phyloP scores from a whole-genome alignment of 306 rosid genomes.

The Psophocarpus tetragonolobus region DNA sequence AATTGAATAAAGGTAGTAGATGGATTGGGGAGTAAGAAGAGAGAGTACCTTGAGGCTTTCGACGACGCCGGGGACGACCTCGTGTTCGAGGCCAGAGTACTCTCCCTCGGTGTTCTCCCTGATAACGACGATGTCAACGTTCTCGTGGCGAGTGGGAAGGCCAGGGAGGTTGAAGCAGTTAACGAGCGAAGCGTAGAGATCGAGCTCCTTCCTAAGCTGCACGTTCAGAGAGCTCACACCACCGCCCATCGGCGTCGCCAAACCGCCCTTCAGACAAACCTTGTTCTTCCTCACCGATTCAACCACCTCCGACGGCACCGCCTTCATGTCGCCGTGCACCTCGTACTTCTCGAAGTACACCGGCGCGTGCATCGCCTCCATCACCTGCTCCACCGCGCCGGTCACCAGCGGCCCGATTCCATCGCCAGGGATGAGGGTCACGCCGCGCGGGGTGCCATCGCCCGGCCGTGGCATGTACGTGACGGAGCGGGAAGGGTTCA shows the following conservation, averaged over 20 bases:
- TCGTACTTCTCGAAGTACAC: conserved; percentile 70
- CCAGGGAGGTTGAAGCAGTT: conserved; percentile 81
- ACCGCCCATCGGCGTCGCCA: conserved; percentile 83
- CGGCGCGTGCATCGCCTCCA: conserved; percentile 92
- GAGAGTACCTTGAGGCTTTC: conserved; percentile 81
- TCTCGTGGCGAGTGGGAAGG: conserved; percentile 65
- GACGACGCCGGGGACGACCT: conserved; percentile 92
- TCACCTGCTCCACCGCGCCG: conserved; percentile 79
- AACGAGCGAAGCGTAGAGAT: conserved; percentile 91
- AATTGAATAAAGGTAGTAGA: too few species aligned
- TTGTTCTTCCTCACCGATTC: conserved; percentile 83
- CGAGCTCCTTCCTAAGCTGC: conserved; percentile 81
- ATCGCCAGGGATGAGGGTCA: conserved; percentile 82
- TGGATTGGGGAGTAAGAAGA: too few species aligned
- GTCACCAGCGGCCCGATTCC: conserved; percentile 84
- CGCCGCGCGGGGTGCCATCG: conserved; percentile 67
- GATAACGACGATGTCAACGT: conserved; percentile 83
- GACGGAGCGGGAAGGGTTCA: conserved; percentile 53
- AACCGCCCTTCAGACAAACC: conserved; percentile 84
- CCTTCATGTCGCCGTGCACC: conserved; percentile 68
- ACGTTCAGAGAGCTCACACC: conserved; percentile 80
- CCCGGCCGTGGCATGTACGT: conserved; percentile 95
- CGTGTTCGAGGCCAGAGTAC: conserved; percentile 85
- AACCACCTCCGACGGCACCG: conserved; percentile 62
- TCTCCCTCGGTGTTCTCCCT: conserved; percentile 92